Conservation (phyloP, 1,284 basidiomycete genomes). For the Pyrrhoderma lamaoense region DNA sequence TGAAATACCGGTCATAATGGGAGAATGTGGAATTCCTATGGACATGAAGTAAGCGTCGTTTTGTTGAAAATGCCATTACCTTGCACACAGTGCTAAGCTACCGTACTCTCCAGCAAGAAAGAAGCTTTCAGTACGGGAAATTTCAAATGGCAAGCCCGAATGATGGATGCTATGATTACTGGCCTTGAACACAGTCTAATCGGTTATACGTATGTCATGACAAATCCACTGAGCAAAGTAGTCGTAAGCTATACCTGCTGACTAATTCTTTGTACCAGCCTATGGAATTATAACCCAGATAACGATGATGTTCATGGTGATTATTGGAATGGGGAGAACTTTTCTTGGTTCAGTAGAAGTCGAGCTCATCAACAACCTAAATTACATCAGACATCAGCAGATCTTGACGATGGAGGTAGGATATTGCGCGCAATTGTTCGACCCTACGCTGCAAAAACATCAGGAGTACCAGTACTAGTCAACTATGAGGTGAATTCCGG, state of each 20-base stretch:
- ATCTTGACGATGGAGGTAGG: slow-evolving; percentile 75
- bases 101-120: slow-evolving; percentile 52
- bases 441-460: slow-evolving; percentile 73
- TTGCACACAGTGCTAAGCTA: too few relatives aligned
- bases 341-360: slow-evolving; percentile 80
- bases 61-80: slow-evolving; percentile 8
- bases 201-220: slow-evolving; percentile 68
- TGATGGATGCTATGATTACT: slow-evolving; percentile 86
- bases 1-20: slow-evolving; percentile 76
- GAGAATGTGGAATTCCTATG: slow-evolving; percentile 90
- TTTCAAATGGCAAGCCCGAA: slow-evolving; percentile 73
- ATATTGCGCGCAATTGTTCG: slow-evolving; percentile 73
- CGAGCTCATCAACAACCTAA: slow-evolving; percentile 35
- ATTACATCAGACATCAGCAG: slow-evolving; percentile 48
- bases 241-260: neutral
- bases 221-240: neutral
- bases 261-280: slow-evolving; percentile 32
- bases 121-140: slow-evolving; percentile 68
- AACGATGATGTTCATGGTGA: slow-evolving; percentile 81
- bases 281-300: slow-evolving; percentile 93
- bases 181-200: slow-evolving; percentile 67
- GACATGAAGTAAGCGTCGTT: slow-evolving; percentile 85
- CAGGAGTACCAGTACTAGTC: slow-evolving; percentile 61
- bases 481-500: slow-evolving; percentile 69
- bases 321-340: slow-evolving; percentile 94